Evolutionary conservation across 768 basidiomycete genomes (phyloP), one percentile per base, ranked within the genome.

Genomic region (Suillus brevipes): DNA sequence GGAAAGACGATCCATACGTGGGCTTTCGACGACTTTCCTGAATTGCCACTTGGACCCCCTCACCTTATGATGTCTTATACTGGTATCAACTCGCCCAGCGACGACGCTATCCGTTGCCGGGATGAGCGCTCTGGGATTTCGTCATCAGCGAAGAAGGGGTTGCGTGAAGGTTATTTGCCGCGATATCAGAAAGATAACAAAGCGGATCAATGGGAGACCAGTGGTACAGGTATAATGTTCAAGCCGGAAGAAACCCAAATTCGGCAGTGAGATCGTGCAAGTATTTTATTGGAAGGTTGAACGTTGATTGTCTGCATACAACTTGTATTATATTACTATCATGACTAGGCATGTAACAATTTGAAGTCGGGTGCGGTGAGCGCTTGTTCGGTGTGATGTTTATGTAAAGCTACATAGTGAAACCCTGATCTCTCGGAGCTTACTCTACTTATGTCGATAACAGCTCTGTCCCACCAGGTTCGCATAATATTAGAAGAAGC

Each of bases 401-500:
- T 58, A 58, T 40, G 38, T 28, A 42, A 59, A 38, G 28, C 25
- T 28, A 50, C 49, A 14, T n/a, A 5, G 14, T 10, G 36, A 9
- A 20, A n/a, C 10, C 16, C 28, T 28, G 16, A 40, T 40, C 25
- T 28, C 66, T 61, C 25, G 25, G 25, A 38, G 63, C 60, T 16
- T 38, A 52, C 6, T 23, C 36, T 64, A 59, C 63, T 64, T 67
- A 81, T 79, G 74, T 75, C 72, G 67, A 72, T 77, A 77, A 80
- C 70, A 47, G 72, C 81, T 37, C 72, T 83, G 63, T 75, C 76
- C 60, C 83, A 81, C 69, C 85, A 87, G 66, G 78, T 91, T 56
- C 86, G 88, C 67, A 78, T 83, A 59, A 79, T 84, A 8, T 82
- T 92, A 65, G 85, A 86, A 69, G 80, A 79, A 60, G 76, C 83